Evolutionary conservation across 345 rosid genomes (phyloP).

Genomic region (Murraya paniculata): DNA sequence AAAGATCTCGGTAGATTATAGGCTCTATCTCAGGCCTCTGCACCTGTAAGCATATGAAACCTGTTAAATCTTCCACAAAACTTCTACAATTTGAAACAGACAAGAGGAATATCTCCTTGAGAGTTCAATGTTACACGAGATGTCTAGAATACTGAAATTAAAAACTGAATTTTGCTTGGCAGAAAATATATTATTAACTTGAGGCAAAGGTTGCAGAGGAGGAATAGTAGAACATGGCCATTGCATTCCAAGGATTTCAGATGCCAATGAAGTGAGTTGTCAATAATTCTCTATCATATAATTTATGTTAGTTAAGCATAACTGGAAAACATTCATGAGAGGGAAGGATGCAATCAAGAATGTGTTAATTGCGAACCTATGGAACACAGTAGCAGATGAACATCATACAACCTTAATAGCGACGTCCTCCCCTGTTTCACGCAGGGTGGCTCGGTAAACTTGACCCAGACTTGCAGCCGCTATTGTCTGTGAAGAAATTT

Average conservation of each 20-base stretch:
- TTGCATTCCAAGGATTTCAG: not conserved
- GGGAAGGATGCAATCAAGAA: not conserved
- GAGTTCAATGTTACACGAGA: not conserved
- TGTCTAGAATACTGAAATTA: not conserved
- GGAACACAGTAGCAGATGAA: constrained; percentile 4
- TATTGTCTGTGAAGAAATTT: constrained; percentile 78
- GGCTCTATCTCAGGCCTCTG: constrained; percentile 94
- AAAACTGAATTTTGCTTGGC: not conserved
- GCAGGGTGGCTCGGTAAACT: constrained; percentile 94
- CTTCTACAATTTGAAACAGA: not conserved
- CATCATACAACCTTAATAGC: constrained; percentile 78
- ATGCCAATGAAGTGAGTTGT: not conserved
- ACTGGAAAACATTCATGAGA: not conserved
- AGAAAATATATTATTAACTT: not conserved
- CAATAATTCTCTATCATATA: not conserved
- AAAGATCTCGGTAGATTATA: constrained; percentile 88
- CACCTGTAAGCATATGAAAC: constrained; percentile 51
- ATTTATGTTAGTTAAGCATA: not conserved
- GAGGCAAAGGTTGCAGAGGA: not conserved
- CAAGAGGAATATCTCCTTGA: constrained; percentile 2
- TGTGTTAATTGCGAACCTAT: not conserved
- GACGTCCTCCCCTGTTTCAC: constrained; percentile 86
- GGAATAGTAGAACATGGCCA: not conserved
- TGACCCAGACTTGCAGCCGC: constrained; percentile 99
- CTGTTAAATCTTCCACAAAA: constrained; percentile 2